Evolutionary conservation across 139 green algal genomes (phyloP).

Genomic region (Penium margaritaceum): DNA sequence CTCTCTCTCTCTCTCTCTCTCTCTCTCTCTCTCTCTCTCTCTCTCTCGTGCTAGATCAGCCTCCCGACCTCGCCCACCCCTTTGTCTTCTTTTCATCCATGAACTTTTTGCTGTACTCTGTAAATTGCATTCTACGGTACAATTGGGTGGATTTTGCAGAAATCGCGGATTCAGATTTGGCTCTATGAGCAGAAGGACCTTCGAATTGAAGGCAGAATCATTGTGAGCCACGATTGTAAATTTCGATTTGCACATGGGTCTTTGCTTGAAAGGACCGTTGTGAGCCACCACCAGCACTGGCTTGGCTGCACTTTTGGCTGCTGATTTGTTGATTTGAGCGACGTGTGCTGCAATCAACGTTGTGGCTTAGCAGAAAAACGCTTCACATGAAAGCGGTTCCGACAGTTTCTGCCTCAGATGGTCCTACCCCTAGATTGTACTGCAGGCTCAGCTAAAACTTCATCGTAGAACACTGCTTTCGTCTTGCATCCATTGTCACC

Average conservation of each 20-base stretch:
- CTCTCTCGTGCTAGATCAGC: background rate
- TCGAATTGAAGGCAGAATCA: constrained; percentile 89
- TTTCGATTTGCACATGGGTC: constrained; percentile 7
- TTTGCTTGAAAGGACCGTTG: too few relatives aligned
- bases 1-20: background rate
- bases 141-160: constrained; percentile 21
- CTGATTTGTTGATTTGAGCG: background rate
- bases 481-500: too few relatives aligned
- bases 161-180: constrained; percentile 89
- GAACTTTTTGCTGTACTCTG: background rate
- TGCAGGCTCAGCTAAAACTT: too few relatives aligned
- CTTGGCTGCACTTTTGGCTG: too few relatives aligned
- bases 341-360: background rate
- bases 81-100: background rate
- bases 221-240: constrained; percentile 53
- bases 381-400: too few relatives aligned
- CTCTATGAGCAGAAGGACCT: constrained; percentile 90
- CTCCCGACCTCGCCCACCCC: background rate
- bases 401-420: too few relatives aligned
- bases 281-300: too few relatives aligned
- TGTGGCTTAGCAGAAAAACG: background rate
- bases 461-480: too few relatives aligned
- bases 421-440: too few relatives aligned
- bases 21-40: background rate
- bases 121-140: too few relatives aligned